A percentile compares a stretch with the other conserved stretches of the same genome.
Conservation (phyloP, 2,329 filamentous ascomycete species). For the Penicillium sp. region DNA sequence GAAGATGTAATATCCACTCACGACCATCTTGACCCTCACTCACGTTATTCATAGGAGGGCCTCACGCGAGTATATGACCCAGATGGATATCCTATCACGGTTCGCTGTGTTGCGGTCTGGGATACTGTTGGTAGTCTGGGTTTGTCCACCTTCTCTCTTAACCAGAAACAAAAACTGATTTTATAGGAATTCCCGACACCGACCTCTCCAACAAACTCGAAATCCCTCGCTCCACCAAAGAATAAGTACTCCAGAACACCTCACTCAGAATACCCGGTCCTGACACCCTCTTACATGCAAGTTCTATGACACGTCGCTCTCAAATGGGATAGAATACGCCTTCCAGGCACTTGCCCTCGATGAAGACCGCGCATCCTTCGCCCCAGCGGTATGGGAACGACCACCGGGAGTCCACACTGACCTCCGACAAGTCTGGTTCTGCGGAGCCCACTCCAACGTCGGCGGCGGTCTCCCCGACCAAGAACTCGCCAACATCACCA, state of each 20-base stretch:
- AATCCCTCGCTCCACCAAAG: slow-evolving; percentile 17
- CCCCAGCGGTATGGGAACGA: slow-evolving; percentile 30
- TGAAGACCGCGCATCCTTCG: slow-evolving; percentile 29
- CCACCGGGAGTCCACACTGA: slow-evolving; percentile 26
- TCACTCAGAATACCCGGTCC: not conserved
- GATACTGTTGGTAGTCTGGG: slow-evolving; percentile 31
- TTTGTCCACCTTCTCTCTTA: not conserved
- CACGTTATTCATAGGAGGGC: slow-evolving; percentile 1
- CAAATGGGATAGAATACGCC: slow-evolving; percentile 30
- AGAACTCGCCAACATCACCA: slow-evolving; percentile 45
- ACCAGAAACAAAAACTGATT: not conserved
- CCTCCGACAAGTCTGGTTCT: slow-evolving; percentile 47
- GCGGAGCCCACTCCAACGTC: slow-evolving; percentile 47
- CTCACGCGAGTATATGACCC: slow-evolving; percentile 16
- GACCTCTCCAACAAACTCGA: slow-evolving; percentile 15
- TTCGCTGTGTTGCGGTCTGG: slow-evolving; percentile 29
- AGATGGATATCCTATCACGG: slow-evolving; percentile 22
- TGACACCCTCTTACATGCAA: slow-evolving; percentile 22
- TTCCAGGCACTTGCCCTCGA: slow-evolving; percentile 34
- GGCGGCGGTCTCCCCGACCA: slow-evolving; percentile 47
- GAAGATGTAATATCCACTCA: slow-evolving; percentile 1
- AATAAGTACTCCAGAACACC: slow-evolving; percentile 15
- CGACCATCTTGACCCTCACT: not conserved
- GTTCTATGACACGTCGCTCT: slow-evolving; percentile 30
- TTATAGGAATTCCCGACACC: slow-evolving; percentile 26